A percentile compares a stretch with the other conserved stretches of the same genome.
Conservation (phyloP, 2,329 filamentous ascomycete genomes). For the Aspergillus jensenii region DNA sequence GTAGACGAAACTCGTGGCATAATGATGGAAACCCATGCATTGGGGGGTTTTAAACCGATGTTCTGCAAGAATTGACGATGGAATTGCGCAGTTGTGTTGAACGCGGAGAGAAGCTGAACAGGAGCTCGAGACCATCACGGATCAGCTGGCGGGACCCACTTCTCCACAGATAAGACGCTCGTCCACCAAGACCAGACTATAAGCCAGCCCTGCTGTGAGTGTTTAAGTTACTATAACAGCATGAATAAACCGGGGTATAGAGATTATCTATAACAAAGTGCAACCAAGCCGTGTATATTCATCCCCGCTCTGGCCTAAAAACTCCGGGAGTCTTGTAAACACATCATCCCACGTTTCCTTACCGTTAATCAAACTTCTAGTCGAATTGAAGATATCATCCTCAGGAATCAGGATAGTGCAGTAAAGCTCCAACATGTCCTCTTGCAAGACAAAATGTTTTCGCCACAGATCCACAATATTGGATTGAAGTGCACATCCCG, state of each 20-base stretch:
- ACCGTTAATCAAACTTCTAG: too few relatives aligned
- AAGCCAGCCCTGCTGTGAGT: too few relatives aligned
- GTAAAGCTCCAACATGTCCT: conserved; percentile 3
- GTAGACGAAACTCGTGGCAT: conserved; percentile 13
- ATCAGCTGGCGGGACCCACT: not conserved
- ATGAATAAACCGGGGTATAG: too few relatives aligned
- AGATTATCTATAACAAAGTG: too few relatives aligned
- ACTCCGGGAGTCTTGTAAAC: too few relatives aligned
- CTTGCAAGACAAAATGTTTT: conserved; percentile 2
- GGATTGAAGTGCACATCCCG: not conserved
- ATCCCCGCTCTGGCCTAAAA: too few relatives aligned
- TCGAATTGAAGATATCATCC: too few relatives aligned
- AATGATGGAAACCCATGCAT: not conserved
- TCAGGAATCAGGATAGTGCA: conserved; percentile 5
- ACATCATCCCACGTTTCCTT: too few relatives aligned
- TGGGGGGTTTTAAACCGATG: not conserved
- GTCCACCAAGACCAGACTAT: too few relatives aligned
- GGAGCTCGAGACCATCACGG: not conserved
- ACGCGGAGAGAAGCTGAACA: not conserved
- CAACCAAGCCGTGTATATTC: too few relatives aligned
- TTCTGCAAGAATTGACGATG: not conserved
- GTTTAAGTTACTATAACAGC: too few relatives aligned
- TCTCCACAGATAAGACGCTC: too few relatives aligned
- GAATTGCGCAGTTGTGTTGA: not conserved
- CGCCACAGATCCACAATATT: conserved; percentile 5